Percentiles rank a stretch among this genome's conserved stretches.
phyloP scores from a whole-genome alignment of 805 yeast species.

The Candida adriatica region DNA sequence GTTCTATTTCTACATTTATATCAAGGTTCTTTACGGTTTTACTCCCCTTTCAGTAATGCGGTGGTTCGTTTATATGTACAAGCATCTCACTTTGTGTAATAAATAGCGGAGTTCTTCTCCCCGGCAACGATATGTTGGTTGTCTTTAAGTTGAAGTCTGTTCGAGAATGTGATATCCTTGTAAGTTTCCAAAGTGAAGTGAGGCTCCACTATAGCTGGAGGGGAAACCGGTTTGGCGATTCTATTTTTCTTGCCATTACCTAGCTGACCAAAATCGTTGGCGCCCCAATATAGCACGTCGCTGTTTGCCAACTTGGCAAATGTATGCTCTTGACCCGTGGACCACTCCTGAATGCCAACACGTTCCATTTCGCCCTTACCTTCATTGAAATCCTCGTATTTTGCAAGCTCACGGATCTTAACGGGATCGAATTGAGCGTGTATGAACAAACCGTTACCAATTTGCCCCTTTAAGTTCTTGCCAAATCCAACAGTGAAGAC shows the following conservation, averaged over 20 bases:
- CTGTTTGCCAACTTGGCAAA: constrained; percentile 53
- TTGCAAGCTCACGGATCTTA: constrained; percentile 34
- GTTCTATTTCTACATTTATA: too few relatives aligned
- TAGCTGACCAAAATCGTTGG: constrained; percentile 73
- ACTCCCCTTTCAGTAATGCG: too few relatives aligned
- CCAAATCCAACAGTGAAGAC: constrained; percentile 61
- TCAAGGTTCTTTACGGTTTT: too few relatives aligned
- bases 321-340: constrained; percentile 60
- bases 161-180: constrained; percentile 29
- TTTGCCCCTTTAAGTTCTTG: constrained; percentile 76
- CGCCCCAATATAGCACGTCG: constrained; percentile 78
- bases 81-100: constrained; percentile 32
- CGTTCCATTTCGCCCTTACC: constrained; percentile 30
- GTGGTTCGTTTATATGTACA: background rate
- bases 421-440: constrained; percentile 70
- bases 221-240: constrained; percentile 41
- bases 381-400: constrained; percentile 52
- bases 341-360: constrained; percentile 44
- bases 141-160: constrained; percentile 41
- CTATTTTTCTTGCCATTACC: constrained; percentile 75
- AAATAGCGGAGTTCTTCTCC: constrained; percentile 53
- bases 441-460: constrained; percentile 70
- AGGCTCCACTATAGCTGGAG: constrained; percentile 59
- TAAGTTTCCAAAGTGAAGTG: constrained; percentile 23
- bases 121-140: constrained; percentile 62